Evolutionary conservation across 2,329 filamentous ascomycete genomes (phyloP), one percentile per base, ranked within the genome.

Genomic region (Claviceps citrina): DNA sequence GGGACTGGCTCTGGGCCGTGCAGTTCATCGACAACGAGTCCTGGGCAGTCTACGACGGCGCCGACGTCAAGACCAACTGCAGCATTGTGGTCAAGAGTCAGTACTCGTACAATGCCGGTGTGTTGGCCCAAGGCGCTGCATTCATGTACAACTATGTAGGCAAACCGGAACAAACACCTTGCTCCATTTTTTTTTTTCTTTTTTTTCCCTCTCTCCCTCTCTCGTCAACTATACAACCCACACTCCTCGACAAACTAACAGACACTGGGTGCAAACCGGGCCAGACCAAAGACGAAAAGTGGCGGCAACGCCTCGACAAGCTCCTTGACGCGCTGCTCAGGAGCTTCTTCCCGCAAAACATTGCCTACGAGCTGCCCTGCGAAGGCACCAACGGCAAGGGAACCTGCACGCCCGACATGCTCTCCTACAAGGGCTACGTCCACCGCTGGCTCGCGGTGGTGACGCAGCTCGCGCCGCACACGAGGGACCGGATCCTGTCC

Each of bases 361-460:
- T 80, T 46, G 75, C 81, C 49, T 73, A 63, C 41, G 83, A 87
- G 57, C 59, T 73, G 3, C 65, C 75, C 10, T 89, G 83, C 60
- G 80, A 85, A 48, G 49, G 52, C 27, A 5, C 6, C 19, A 33
- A 27, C 37, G 49, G 54, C 20, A 60, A 66, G 3, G 59, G 53
- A 16, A 68, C 61, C 18, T 89, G 83, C 63, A 77, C 78, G 12
- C 56, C 70, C 66, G 49, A 80, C 85, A 60, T 65, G 30, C 30
- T 39, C 7, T 39, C 37, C 7, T 39, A 19, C 37, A 33, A 39
- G 20, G 30, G 20, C 16, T 65, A 71, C 33, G 57, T 78, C 13
- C 61, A 68, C 19, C 65, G 68, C 16, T 74, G 70, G 65, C 64
- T 78, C 47, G 66, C 66, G 12, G 59, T 64, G 27, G 64, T 66